Percentiles rank a stretch among this genome's conserved stretches.
These are phyloP conservation scores for Colletotrichum sp. DNA, from an alignment of 2,329 filamentous ascomycete genomes.

Conservation along the genomic window DNA sequence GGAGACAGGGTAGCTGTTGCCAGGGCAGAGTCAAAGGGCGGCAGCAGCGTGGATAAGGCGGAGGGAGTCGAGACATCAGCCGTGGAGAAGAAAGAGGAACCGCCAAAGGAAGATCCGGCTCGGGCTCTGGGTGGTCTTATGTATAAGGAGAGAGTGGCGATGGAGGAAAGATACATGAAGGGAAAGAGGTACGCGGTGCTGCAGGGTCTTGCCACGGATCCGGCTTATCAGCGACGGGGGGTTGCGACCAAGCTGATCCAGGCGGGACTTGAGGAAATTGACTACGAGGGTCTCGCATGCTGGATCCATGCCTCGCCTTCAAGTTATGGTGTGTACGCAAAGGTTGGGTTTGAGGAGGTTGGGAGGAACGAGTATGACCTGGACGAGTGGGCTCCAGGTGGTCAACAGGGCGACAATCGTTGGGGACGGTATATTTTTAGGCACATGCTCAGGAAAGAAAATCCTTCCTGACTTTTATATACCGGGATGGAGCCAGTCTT, in stretches of 20 bases:
- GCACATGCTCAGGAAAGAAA: background rate
- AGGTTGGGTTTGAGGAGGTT: background rate
- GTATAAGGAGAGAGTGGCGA: background rate
- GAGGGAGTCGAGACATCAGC: background rate
- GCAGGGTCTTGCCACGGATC: background rate
- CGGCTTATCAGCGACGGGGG: background rate
- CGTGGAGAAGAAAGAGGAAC: background rate
- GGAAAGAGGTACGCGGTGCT: background rate
- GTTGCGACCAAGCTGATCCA: background rate
- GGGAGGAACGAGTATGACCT: constrained; percentile 6
- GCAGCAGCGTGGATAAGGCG: too few species aligned
- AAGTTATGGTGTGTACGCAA: background rate
- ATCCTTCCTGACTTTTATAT: background rate
- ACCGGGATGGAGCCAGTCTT: background rate
- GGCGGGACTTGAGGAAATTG: background rate
- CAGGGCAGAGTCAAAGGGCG: background rate
- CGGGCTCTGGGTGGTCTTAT: constrained; percentile 1
- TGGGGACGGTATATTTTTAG: constrained; percentile 3
- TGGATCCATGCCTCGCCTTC: constrained; percentile 3
- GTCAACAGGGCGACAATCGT: background rate
- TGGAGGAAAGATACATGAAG: background rate
- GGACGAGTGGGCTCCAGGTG: background rate
- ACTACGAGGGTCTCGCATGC: background rate
- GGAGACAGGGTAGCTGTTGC: background rate
- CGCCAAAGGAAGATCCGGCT: background rate